Base-by-base conservation (phyloP, 768 basidiomycete species). In the Tubosaeta brunneosetosa region DNA sequence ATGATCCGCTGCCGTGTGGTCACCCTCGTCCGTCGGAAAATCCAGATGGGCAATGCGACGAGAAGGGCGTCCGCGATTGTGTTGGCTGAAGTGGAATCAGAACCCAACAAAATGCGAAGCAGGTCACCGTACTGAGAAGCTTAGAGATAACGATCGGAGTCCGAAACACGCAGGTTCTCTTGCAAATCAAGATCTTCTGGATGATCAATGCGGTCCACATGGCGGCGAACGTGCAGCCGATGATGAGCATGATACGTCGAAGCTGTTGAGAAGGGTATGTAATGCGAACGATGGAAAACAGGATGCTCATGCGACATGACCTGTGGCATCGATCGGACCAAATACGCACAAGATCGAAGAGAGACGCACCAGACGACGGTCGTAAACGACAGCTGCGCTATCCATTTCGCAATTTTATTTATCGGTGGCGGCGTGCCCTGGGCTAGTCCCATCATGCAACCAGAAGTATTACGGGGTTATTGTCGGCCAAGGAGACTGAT, bases 191-290 rank as follows among this genome's bases (percentile, higher is more conserved):
- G 14, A 59, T 44, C 13, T 33, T 59, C 45, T 67, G 66, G 11
- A 6, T 40, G 1, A 67, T 11, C 48, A 57, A 10, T 0, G 47
- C 66, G 17, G 27, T 42, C 63, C 66, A 67, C 67, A 67, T 67
- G 45, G 53, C 8, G 16, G 52, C 0, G 27, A 69, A 67, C 1
- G 55, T 53, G 31, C 17, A 34, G 38, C 58, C 57, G 11, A 59
- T 29, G 12, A 54, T 7, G 43, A 13, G 45, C 0, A 45, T 32
- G 26, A 58, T 25, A 14, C 51, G 56, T 5, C 46, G 52, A 10
- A 55, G 52, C 3, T 6, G 46, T 32, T 27, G 51, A 11, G 50
- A 53, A 0, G 63, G 62, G 11, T 51, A 57, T 11, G 46, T 49
- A 11, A 61, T 13, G 17, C 55, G 61, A 14, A 66, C 38, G 47